Evolutionary conservation across 495 filamentous ascomycete species (phyloP).

Genomic region (Thermochaetoides thermophila): DNA sequence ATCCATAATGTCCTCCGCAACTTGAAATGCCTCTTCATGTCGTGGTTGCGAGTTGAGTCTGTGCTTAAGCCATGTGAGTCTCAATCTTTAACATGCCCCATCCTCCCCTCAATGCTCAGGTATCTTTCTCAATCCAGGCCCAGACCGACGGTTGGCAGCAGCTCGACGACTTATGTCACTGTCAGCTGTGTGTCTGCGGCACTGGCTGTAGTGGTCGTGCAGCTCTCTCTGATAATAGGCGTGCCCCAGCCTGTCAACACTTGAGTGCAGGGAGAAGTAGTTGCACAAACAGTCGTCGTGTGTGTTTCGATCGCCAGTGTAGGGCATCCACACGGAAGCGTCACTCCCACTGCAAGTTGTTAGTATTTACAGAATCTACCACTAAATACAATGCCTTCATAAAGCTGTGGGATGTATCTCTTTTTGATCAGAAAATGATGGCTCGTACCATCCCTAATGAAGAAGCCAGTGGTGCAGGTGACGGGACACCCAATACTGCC

Average conservation of each 20-base stretch:
- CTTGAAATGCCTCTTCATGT: no score
- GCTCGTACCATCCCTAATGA: slow-evolving; percentile 12
- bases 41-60: no score
- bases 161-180: neutral
- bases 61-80: neutral
- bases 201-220: neutral
- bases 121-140: neutral
- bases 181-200: neutral
- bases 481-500: slow-evolving; percentile 12
- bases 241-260: slow-evolving; percentile 16
- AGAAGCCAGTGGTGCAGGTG: slow-evolving; percentile 11
- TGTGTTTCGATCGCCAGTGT: slow-evolving; percentile 7
- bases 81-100: neutral
- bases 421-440: neutral
- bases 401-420: neutral
- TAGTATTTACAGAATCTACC: no score
- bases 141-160: neutral
- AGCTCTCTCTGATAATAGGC: slow-evolving; percentile 6
- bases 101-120: neutral
- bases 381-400: no score
- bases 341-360: slow-evolving; percentile 8
- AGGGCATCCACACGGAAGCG: slow-evolving; percentile 11
- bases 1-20: no score
- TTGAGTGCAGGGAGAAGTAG: slow-evolving; percentile 12
- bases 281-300: slow-evolving; percentile 12